Conservation (phyloP, 768 basidiomycete genomes). For the Mycena vitilis region DNA sequence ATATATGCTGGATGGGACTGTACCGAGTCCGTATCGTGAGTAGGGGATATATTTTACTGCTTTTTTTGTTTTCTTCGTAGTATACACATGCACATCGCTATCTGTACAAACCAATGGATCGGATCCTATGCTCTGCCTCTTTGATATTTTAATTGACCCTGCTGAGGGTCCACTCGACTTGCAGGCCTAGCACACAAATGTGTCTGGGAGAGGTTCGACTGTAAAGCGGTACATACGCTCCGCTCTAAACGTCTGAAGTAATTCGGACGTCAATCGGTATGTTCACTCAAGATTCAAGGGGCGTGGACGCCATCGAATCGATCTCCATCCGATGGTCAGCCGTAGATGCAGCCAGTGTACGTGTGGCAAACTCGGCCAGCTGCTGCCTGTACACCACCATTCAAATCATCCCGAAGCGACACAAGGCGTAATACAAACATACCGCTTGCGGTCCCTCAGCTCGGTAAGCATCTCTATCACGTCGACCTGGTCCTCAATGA, state of each 20-base stretch:
- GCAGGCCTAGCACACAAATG: too few species aligned
- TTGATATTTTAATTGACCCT: too few species aligned
- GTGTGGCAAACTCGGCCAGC: constrained; percentile 62
- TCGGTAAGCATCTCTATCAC: constrained; percentile 76
- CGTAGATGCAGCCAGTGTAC: constrained; percentile 46
- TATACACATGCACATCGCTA: constrained; percentile 2
- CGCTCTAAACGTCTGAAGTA: not conserved
- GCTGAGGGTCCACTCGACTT: too few species aligned
- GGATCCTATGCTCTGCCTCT: too few species aligned
- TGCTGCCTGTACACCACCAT: constrained; percentile 56
- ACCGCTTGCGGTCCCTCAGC: constrained; percentile 74
- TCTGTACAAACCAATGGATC: not conserved
- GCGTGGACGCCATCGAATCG: constrained; percentile 83
- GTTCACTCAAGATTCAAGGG: constrained; percentile 49
- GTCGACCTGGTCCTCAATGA: constrained; percentile 75
- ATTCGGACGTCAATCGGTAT: not conserved
- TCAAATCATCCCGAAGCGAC: not conserved
- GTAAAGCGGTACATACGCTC: not conserved
- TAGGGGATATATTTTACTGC: not conserved
- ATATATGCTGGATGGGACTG: constrained; percentile 11
- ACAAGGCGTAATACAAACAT: constrained; percentile 29
- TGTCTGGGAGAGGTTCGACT: not conserved
- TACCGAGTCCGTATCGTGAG: constrained; percentile 23
- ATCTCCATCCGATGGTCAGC: constrained; percentile 67
- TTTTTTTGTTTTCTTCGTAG: not conserved